These are phyloP conservation scores for Penicillium simplicissimum DNA, from an alignment of 495 filamentous ascomycete genomes.

Conservation along the genomic window DNA sequence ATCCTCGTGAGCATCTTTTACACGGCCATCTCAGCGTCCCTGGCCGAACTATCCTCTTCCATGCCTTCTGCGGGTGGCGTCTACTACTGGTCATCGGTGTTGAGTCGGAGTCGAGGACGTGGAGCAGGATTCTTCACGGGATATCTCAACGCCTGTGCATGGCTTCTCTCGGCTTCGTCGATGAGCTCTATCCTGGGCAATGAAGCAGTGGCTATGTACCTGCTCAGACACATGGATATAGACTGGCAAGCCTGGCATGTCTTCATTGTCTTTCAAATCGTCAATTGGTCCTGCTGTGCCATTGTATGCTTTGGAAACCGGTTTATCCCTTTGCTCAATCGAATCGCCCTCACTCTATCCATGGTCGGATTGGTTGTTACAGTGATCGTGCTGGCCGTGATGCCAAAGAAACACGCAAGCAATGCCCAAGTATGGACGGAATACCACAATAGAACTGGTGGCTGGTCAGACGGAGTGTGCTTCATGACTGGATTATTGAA, in stretches of 20 bases:
- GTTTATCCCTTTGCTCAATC: conserved; percentile 62
- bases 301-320: conserved; percentile 68
- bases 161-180: conserved; percentile 66
- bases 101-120: conserved; percentile 63
- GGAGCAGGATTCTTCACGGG: conserved; percentile 70
- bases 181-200: conserved; percentile 66
- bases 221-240: conserved; percentile 59
- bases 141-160: conserved; percentile 72
- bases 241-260: conserved; percentile 67
- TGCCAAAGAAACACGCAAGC: conserved; percentile 62
- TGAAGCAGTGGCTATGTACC: conserved; percentile 67
- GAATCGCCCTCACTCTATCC: conserved; percentile 62
- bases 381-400: conserved; percentile 68
- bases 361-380: conserved; percentile 64
- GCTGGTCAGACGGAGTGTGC: conserved; percentile 62
- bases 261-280: conserved; percentile 65
- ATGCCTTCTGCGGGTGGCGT: conserved; percentile 81
- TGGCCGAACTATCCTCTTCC: conserved; percentile 69
- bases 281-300: conserved; percentile 62
- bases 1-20: conserved; percentile 46
- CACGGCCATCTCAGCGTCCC: conserved; percentile 44
- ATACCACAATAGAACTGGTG: conserved; percentile 65
- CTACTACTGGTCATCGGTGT: conserved; percentile 78
- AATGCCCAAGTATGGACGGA: conserved; percentile 61
- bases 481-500: conserved; percentile 76